phyloP scores from a whole-genome alignment of 176 grass and related monocot species.

The Cenchrus purpureus region DNA sequence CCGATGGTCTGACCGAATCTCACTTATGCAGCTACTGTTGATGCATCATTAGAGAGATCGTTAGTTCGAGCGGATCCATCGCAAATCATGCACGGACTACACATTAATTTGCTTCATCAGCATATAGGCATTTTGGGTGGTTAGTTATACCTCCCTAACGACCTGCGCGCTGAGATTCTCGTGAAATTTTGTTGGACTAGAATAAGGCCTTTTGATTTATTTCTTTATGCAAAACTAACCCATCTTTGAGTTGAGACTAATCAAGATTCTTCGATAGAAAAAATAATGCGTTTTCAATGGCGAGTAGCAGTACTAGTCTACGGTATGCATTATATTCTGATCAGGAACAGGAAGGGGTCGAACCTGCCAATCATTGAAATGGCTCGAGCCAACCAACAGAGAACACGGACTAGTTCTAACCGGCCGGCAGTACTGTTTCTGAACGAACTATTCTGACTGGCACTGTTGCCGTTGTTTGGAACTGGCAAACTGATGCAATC shows the following conservation, averaged over 20 bases:
- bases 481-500: background rate
- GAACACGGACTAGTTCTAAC: background rate
- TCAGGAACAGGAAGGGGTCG: background rate
- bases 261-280: background rate
- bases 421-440: background rate
- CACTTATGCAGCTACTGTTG: conserved; percentile 25
- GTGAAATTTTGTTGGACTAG: background rate
- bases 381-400: background rate
- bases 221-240: background rate
- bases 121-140: conserved; percentile 38
- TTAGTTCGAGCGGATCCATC: conserved; percentile 32
- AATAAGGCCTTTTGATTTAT: background rate
- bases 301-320: background rate
- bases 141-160: conserved; percentile 55
- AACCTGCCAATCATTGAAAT: background rate
- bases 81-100: background rate
- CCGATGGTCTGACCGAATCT: conserved; percentile 42
- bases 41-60: conserved; percentile 21
- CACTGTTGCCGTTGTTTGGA: background rate
- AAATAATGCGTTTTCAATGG: background rate
- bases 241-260: background rate
- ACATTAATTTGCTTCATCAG: background rate
- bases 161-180: conserved; percentile 23
- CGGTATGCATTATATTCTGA: background rate
- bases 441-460: background rate